Base-by-base conservation (phyloP, 106 monocot species). In the Apostasia shenzhenica region DNA sequence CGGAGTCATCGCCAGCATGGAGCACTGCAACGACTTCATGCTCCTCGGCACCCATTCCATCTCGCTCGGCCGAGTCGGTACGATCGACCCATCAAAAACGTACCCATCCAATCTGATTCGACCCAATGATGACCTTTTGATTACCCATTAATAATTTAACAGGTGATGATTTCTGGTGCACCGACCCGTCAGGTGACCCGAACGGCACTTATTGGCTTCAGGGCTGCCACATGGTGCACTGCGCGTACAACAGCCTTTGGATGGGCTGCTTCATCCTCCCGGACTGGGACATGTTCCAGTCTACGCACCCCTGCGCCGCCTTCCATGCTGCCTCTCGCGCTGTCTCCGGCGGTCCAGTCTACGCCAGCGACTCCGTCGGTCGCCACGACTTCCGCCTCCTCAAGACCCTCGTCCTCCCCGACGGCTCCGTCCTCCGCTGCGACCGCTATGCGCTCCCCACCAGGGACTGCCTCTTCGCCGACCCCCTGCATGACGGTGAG, bases 231-330 rank as follows among this genome's bases (percentile, higher is more conserved):
- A 94, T 94, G 90, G 94, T 90, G 48, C 94, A 94, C 77, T 94
- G 94, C 60, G 86, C 91, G 56, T 94, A 83, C 91, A 94, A 94
- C 85, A 85, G 83, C 49, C 75, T 94, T 13, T 94, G 94, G 94
- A 94, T 94, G 83, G 87, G 82, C 39, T 81, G 79, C 75, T 87
- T 94, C 90, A 91, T 94, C 72, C 94, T 81, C 46, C 94, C 94
- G 0, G 94, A 94, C 48, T 94, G 94, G 94, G 94, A 94, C 85
- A 94, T 94, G 94, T 94, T 94, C 85, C 91, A 94, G 66, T 91
- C 94, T 39, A 85, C 78, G 2, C 91, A 94, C 67, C 85, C 88
- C 26, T 94, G 94, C 55, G 94, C 91, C 9, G 70, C 73, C 6
- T 94, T 91, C 87, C 94, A 94, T 39, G 91, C 91, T 46, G 94